These are phyloP conservation scores for Stephania yunnanensis DNA, from an alignment of 164 flowering plant species.

Conservation along the genomic window DNA sequence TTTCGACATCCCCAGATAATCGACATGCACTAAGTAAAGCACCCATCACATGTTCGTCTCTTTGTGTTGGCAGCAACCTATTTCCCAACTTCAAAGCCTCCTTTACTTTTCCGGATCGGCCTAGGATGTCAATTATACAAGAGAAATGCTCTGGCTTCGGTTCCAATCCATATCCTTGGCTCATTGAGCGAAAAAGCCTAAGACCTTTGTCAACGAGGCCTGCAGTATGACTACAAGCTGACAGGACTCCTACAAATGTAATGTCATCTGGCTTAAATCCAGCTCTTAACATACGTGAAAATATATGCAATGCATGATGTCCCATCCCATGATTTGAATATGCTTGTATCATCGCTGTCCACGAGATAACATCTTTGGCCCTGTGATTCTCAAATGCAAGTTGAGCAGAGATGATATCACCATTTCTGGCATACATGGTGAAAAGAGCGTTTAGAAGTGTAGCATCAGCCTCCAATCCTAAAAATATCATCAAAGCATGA, in stretches of 20 bases:
- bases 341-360: slow-evolving; percentile 56
- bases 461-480: slow-evolving; percentile 41
- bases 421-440: slow-evolving; percentile 46
- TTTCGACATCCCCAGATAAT: slow-evolving; percentile 34
- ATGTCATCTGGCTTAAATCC: slow-evolving; percentile 43
- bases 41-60: slow-evolving; percentile 42
- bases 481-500: slow-evolving; percentile 39
- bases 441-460: slow-evolving; percentile 40
- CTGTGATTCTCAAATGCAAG: slow-evolving; percentile 33
- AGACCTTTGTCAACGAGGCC: slow-evolving; percentile 49
- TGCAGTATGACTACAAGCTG: slow-evolving; percentile 50
- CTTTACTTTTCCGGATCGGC: slow-evolving; percentile 40
- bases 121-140: slow-evolving; percentile 53
- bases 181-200: slow-evolving; percentile 40
- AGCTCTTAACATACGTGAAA: slow-evolving; percentile 42
- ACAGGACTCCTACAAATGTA: slow-evolving; percentile 52
- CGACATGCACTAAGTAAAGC: slow-evolving; percentile 53
- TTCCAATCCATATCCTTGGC: slow-evolving; percentile 30
- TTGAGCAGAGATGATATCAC: slow-evolving; percentile 40
- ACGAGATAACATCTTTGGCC: slow-evolving; percentile 45
- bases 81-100: slow-evolving; percentile 37
- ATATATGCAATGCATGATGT: slow-evolving; percentile 29
- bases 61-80: slow-evolving; percentile 33
- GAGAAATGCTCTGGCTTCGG: slow-evolving; percentile 52
- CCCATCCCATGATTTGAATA: slow-evolving; percentile 53